These are phyloP conservation scores for Blepharisma undulans DNA, from an alignment of 169 alveolate species.

Conservation along the genomic window DNA sequence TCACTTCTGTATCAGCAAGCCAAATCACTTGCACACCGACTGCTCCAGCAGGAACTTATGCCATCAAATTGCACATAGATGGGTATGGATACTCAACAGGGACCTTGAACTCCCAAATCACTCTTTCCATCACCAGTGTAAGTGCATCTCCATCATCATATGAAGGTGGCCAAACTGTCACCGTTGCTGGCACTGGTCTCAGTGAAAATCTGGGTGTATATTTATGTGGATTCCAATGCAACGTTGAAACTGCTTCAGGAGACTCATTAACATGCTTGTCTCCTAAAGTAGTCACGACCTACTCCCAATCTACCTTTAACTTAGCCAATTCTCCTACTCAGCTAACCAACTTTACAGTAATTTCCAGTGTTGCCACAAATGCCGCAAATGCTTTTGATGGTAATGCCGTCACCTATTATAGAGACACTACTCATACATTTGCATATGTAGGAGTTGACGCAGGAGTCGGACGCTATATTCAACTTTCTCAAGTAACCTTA, in stretches of 20 bases:
- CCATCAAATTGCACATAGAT: not conserved
- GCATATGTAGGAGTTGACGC: constrained; percentile 20
- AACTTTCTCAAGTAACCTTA: not conserved
- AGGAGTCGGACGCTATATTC: not conserved
- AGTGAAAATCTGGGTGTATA: not conserved
- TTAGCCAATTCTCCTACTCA: not conserved
- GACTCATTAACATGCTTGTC: not conserved
- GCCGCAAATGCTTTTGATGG: not conserved
- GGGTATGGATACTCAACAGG: constrained; percentile 4
- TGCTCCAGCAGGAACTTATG: constrained; percentile 36
- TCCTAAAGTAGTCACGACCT: constrained; percentile 5
- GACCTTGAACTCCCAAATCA: not conserved
- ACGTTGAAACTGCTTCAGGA: not conserved
- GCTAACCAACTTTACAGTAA: not conserved
- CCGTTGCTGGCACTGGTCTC: not conserved
- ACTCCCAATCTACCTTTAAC: not conserved
- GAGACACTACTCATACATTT: not conserved
- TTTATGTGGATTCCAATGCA: not conserved
- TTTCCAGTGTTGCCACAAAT: not conserved
- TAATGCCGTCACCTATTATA: not conserved
- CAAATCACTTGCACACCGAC: not conserved
- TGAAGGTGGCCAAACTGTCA: constrained; percentile 16
- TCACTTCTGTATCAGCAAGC: not conserved
- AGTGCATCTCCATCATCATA: not conserved
- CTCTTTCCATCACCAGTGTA: not conserved